Evolutionary conservation across 2,329 filamentous ascomycete species (phyloP).

Genomic region (Teratosphaeria nubilosa): DNA sequence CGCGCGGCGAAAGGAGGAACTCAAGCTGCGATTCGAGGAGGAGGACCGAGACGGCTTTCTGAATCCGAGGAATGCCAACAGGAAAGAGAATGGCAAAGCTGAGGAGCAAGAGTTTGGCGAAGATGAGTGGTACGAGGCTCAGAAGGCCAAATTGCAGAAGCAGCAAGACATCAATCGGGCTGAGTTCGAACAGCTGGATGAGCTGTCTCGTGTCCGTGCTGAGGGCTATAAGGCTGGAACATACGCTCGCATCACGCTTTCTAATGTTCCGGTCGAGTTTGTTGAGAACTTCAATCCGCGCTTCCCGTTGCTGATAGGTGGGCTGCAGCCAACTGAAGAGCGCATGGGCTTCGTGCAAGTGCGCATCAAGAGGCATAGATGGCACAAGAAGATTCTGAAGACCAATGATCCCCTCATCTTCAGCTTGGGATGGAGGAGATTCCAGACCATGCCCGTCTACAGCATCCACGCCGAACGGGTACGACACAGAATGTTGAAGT

Average conservation of each 20-base stretch:
- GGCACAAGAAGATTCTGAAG: conserved; percentile 99
- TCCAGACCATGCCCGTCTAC: conserved; percentile 88
- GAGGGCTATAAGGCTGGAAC: conserved; percentile 88
- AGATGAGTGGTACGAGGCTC: conserved; percentile 96
- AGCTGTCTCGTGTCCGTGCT: conserved; percentile 68
- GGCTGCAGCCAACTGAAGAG: conserved; percentile 87
- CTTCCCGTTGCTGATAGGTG: conserved; percentile 78
- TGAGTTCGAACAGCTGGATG: conserved; percentile 82
- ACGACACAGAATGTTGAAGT: conserved; percentile 95
- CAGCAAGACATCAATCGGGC: conserved; percentile 94
- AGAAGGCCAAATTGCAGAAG: conserved; percentile 90
- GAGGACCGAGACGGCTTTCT: conserved; percentile 95
- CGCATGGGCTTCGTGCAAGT: conserved; percentile 93
- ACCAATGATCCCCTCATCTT: conserved; percentile 96
- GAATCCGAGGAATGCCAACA: conserved; percentile 73
- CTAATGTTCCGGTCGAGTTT: conserved; percentile 86
- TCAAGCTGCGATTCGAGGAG: conserved; percentile 89
- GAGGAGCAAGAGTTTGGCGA: conserved; percentile 78
- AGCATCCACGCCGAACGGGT: conserved; percentile 89
- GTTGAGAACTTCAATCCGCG: conserved; percentile 69
- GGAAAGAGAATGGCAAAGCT: conserved; percentile 53
- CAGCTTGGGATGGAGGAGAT: conserved; percentile 89
- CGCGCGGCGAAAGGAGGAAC: conserved; percentile 83
- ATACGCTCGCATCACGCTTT: conserved; percentile 83
- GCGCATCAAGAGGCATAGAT: conserved; percentile 91